A percentile compares a stretch with the other conserved stretches of the same genome.
phyloP scores from a whole-genome alignment of 164 flowering plant genomes.

The Santalum album region DNA sequence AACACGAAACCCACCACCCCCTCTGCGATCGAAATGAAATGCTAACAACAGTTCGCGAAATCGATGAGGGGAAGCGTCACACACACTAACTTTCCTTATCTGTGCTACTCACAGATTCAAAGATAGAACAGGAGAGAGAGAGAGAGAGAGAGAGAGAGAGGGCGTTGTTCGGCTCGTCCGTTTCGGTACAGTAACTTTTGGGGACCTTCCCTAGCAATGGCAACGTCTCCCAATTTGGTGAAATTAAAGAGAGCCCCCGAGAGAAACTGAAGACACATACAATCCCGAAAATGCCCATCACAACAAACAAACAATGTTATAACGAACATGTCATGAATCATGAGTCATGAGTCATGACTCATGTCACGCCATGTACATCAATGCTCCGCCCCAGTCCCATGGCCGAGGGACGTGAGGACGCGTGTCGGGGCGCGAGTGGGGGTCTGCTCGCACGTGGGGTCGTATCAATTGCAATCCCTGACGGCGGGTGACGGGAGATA shows the following conservation, averaged over 20 bases:
- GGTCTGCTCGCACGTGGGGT: no score
- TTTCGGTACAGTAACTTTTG: conserved; percentile 7
- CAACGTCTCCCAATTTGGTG: conserved; percentile 7
- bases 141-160: not conserved
- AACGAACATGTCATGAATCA: no score
- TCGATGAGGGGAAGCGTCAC: not conserved
- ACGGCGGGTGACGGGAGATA: no score
- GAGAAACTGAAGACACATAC: no score
- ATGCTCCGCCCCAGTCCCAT: no score
- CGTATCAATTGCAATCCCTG: no score
- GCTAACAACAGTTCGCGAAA: not conserved
- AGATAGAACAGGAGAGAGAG: not conserved
- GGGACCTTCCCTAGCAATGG: conserved; percentile 18
- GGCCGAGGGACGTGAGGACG: no score
- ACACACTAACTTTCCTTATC: not conserved
- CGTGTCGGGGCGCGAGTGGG: no score
- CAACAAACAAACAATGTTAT: not conserved
- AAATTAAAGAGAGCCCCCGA: no score
- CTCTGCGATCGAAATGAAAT: not conserved
- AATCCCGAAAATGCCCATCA: conserved; percentile 2
- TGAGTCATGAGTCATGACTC: no score
- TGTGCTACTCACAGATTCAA: not conserved
- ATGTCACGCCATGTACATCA: no score
- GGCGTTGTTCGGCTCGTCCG: not conserved
- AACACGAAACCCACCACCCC: not conserved